A percentile compares a stretch with the other conserved stretches of the same genome.
Evolutionary conservation across 805 yeast genomes (phyloP).

Genomic region (Metschnikowia gelsemii): DNA sequence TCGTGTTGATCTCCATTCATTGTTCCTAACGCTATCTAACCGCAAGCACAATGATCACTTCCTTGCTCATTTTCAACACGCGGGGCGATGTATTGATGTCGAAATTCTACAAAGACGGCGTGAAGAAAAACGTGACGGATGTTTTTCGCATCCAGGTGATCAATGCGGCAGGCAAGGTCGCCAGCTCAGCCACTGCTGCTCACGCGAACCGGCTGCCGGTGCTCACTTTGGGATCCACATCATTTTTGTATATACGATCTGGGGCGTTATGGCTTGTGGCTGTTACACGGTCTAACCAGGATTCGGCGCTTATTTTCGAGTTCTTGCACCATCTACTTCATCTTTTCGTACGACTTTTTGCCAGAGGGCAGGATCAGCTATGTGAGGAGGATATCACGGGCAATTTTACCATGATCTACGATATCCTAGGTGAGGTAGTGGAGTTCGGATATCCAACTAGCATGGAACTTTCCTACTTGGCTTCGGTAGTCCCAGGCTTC

Average conservation of each 20-base stretch:
- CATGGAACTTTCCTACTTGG: slow-evolving; percentile 44
- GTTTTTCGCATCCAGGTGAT: slow-evolving; percentile 93
- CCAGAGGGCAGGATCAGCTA: slow-evolving; percentile 20
- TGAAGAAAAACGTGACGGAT: slow-evolving; percentile 76
- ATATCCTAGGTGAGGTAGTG: slow-evolving; percentile 70
- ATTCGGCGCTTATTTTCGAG: slow-evolving; percentile 78
- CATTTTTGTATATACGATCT: slow-evolving; percentile 73
- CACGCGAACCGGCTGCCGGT: slow-evolving; percentile 39
- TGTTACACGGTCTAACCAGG: slow-evolving; percentile 85
- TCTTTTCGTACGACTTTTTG: slow-evolving; percentile 42
- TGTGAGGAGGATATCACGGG: slow-evolving; percentile 49
- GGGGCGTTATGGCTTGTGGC: slow-evolving; percentile 77
- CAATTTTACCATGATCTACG: slow-evolving; percentile 70
- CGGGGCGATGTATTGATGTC: slow-evolving; percentile 85
- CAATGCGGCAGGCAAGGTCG: slow-evolving; percentile 41
- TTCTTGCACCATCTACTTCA: slow-evolving; percentile 63
- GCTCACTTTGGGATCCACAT: slow-evolving; percentile 87
- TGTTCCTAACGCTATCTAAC: slow-evolving; percentile 1
- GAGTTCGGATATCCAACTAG: slow-evolving; percentile 78
- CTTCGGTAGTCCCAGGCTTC: slow-evolving; percentile 20
- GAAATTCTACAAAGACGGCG: slow-evolving; percentile 68
- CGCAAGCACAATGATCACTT: slow-evolving; percentile 72
- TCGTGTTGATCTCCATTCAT: not conserved
- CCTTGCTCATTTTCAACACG: slow-evolving; percentile 70
- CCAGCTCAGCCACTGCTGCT: slow-evolving; percentile 19